Conservation (phyloP, 108 stramenopile genomes). For the Cyclostephanos tholiformis region DNA sequence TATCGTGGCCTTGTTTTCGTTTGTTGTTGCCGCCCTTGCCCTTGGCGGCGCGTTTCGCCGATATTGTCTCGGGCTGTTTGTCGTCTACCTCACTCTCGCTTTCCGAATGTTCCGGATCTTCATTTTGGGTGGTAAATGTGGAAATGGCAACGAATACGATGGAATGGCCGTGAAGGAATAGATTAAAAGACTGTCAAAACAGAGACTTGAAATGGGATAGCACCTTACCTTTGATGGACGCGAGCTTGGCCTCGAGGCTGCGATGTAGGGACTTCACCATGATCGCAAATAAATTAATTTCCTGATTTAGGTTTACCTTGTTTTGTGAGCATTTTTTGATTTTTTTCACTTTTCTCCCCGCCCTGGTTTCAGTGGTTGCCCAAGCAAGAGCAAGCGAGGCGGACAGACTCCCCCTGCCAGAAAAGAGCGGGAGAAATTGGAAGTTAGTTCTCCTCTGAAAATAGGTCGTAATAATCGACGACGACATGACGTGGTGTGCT, state of each 20-base stretch:
- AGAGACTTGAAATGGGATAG: not conserved
- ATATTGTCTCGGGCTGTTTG: constrained; percentile 36
- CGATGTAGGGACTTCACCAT: constrained; percentile 75
- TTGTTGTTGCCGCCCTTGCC: constrained; percentile 38
- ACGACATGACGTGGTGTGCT: too few species aligned
- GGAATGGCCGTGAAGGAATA: not conserved
- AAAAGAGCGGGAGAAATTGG: too few species aligned
- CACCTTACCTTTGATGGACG: constrained; percentile 62
- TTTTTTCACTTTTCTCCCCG: too few species aligned
- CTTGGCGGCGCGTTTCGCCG: constrained; percentile 30
- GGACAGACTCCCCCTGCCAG: too few species aligned
- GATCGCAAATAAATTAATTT: constrained; percentile 6
- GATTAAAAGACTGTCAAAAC: not conserved
- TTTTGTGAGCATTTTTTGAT: too few species aligned
- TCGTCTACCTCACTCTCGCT: constrained; percentile 39
- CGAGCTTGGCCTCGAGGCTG: constrained; percentile 72
- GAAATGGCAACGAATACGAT: not conserved
- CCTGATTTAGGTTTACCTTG: too few species aligned
- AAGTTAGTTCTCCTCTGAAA: too few species aligned
- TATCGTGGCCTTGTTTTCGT: constrained; percentile 13
- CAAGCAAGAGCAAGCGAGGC: too few species aligned
- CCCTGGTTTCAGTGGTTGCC: too few species aligned
- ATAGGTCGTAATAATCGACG: too few species aligned
- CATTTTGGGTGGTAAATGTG: not conserved
- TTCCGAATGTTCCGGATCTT: constrained; percentile 4